A percentile compares a stretch with the other conserved stretches of the same genome.
Evolutionary conservation across 1,284 basidiomycete genomes (phyloP).

Genomic region (Taiwanofungus camphoratus): DNA sequence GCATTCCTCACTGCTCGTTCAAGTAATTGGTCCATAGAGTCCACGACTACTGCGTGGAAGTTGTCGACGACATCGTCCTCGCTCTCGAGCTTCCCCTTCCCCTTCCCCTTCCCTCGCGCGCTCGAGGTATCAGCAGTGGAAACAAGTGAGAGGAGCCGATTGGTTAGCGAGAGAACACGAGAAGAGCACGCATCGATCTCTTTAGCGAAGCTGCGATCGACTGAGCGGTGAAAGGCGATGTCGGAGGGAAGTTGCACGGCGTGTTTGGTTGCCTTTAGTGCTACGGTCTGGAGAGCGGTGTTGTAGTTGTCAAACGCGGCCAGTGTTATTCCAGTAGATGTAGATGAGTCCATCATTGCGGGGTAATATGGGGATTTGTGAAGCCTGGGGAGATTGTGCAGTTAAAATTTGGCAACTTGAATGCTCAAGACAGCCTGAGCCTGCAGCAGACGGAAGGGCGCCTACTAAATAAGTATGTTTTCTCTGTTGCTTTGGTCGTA

Average conservation of each 20-base stretch:
- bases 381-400: too few relatives aligned
- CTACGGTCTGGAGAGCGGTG: conserved; percentile 46
- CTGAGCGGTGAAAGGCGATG: conserved; percentile 79
- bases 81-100: conserved; percentile 45
- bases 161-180: conserved; percentile 57
- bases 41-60: conserved; percentile 75
- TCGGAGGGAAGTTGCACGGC: conserved; percentile 61
- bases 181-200: conserved; percentile 61
- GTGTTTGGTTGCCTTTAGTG: conserved; percentile 55
- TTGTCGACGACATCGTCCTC: conserved; percentile 81
- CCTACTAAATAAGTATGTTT: too few relatives aligned
- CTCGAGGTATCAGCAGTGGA: conserved; percentile 32
- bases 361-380: too few relatives aligned
- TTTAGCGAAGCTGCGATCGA: conserved; percentile 66
- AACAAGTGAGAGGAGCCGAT: conserved; percentile 55
- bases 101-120: conserved; percentile 44
- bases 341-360: conserved; percentile 3
- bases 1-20: conserved; percentile 71
- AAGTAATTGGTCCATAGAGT: conserved; percentile 78
- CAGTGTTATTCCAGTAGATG: conserved; percentile 1
- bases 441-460: too few relatives aligned
- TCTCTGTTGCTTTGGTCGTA: too few relatives aligned
- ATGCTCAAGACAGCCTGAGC: too few relatives aligned
- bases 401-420: too few relatives aligned
- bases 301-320: conserved; percentile 38